Base-by-base conservation (phyloP, 768 basidiomycete species). In the Mycena belliarum region DNA sequence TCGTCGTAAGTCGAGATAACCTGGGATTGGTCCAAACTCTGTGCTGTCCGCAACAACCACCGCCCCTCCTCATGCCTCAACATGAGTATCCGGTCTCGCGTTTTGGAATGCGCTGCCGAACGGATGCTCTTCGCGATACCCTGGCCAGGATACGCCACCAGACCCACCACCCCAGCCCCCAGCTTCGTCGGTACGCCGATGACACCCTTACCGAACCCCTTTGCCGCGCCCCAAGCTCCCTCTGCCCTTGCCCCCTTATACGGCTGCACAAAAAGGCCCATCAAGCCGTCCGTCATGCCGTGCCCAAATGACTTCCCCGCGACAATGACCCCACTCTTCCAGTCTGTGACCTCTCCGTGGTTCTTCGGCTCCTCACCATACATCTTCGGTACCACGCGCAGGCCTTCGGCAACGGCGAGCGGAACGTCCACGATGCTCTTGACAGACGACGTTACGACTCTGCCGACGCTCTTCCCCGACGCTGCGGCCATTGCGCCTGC, bases 271-370 rank as follows among this genome's bases (percentile, higher is more conserved):
- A 65, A n/a, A 6, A 61, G 8, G 28, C 53, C 65, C 4, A 54
- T 37, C 11, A 62, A 6, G 6, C 65, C 65, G 20, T 49, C 52
- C 7, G 61, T 14, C 24, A 59, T 38, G 6, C 42, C 58, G 10
- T 45, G 47, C 28, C 26, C 57, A 35, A 65, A 60, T 24, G 71
- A 68, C 66, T 76, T 78, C 4, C 72, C 78, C 16, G 70, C 79
- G 52, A 77, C 77, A 29, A 63, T 66, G 3, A 76, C 60, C 0
- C 79, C 79, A 49, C 66, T 68, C n/a, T 49, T 54, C 52, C 76
- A 72, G 57, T 71, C 71, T 5, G 67, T 67, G 21, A 80, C 68
- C 32, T 69, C 65, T 5, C 70, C 74, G 18, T 65, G 49, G 40
- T 70, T 58, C 3, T 74, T 64, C 12, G 71, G 62, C 24, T 65